Base-by-base conservation (phyloP, 257 asterid genomes). In the Solanum chilense region DNA sequence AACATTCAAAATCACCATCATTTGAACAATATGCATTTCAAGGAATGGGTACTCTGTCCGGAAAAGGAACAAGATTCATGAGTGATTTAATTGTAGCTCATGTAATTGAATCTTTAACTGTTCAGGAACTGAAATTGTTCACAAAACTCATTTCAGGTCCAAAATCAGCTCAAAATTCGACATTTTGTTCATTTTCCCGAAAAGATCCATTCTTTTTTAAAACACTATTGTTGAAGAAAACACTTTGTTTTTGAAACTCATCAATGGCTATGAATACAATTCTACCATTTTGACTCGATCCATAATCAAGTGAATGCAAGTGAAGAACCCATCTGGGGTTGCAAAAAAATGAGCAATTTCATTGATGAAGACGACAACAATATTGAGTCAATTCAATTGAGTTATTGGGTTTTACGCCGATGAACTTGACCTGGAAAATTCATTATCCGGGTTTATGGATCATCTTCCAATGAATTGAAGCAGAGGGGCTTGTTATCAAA, bases 401-500 rank as follows among this genome's bases (percentile, higher is more conserved):
- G 95, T 96, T 11, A 92, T 90, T 16, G 93, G 94, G 2, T 37
- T 96, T 95, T 64, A 94, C 37, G 91, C 88, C 39, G 95, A 93
- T 37, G 98, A 96, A 87, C 98, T 95, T 52, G 98, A 96, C 93
- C 98, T 97, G 91, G 97, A 94, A 73, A 93, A 92, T 77, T 88
- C 98, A 6, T 44, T 96, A 75, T 92, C 96, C 90, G 98, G 98
- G 86, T 94, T 96, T 25, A 2, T 96, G 45, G 98, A 95, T 47
- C 96, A 91, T 20, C 95, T 94, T 11, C 95, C 98, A 0, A 91
- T 95, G 95, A 92, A n/a, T n/a, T 82, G 94, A 49, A 62, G 99
- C 45, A 93, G 98, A 86, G 95, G 98, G 98, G 98, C 98, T 49
- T 96, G 98, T 58, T 95, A 96, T 88, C 98, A 97, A 35, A 92